Evolutionary conservation across 768 basidiomycete species (phyloP).

Genomic region (Leccinum uliginosum): DNA sequence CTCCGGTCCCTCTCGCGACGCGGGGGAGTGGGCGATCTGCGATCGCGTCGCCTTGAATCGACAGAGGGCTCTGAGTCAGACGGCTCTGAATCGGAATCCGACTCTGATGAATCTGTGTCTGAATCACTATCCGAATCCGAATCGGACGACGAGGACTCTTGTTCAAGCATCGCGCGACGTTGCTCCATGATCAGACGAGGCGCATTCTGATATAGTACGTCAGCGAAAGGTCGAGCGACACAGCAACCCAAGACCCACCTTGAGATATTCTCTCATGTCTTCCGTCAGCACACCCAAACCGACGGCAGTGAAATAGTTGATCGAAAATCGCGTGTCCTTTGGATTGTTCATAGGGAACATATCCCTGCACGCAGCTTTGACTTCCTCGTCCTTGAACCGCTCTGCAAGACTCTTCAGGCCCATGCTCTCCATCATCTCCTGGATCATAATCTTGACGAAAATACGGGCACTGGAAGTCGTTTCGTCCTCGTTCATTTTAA

Average conservation of each 20-base stretch:
- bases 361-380: conserved; percentile 63
- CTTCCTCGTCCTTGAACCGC: conserved; percentile 84
- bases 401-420: conserved; percentile 84
- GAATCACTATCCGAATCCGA: conserved; percentile 33
- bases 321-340: conserved; percentile 92
- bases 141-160: conserved; percentile 46
- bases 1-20: conserved; percentile 23
- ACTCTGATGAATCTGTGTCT: conserved; percentile 34
- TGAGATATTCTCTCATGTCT: conserved; percentile 94
- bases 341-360: conserved; percentile 98
- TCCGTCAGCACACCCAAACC: conserved; percentile 89
- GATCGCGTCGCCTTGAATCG: conserved; percentile 23
- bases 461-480: conserved; percentile 96
- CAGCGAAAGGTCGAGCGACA: not conserved
- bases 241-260: conserved; percentile 47
- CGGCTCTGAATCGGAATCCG: conserved; percentile 37
- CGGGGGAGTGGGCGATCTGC: conserved; percentile 33
- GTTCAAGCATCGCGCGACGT: conserved; percentile 81
- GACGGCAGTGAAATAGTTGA: conserved; percentile 98
- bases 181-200: conserved; percentile 93
- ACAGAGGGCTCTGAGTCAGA: conserved; percentile 37
- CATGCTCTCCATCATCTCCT: conserved; percentile 93
- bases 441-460: conserved; percentile 95
- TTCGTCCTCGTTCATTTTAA: conserved; percentile 96
- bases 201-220: conserved; percentile 60